Percentiles rank a stretch among this genome's conserved stretches.
Evolutionary conservation across 768 basidiomycete genomes (phyloP).

Genomic region (Dioszegia hungarica): DNA sequence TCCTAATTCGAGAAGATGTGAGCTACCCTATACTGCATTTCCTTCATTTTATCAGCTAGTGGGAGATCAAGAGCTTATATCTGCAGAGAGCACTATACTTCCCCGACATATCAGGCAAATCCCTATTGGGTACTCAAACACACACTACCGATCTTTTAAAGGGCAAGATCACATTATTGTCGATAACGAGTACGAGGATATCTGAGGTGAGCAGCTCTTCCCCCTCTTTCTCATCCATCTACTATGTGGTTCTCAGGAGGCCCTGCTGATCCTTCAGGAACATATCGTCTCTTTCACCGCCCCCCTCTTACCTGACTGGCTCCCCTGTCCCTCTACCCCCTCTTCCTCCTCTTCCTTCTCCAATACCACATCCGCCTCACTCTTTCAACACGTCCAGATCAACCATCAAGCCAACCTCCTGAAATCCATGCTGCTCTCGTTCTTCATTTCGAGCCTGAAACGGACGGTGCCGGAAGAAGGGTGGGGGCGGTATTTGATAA

Average conservation of each 20-base stretch:
- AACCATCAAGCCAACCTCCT: constrained; percentile 92
- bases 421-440: constrained; percentile 79
- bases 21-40: constrained; percentile 32
- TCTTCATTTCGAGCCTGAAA: constrained; percentile 74
- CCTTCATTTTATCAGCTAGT: background rate
- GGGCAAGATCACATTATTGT: constrained; percentile 71
- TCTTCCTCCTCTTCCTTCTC: no score
- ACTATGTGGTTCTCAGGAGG: background rate
- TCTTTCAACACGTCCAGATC: constrained; percentile 53
- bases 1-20: constrained; percentile 85
- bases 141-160: constrained; percentile 74
- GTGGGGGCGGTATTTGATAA: constrained; percentile 41
- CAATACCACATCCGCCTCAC: no score
- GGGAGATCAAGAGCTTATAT: no score
- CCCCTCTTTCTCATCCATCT: background rate
- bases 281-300: constrained; percentile 66
- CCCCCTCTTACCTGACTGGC: constrained; percentile 37
- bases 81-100: constrained; percentile 83
- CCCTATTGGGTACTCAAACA: constrained; percentile 56
- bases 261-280: constrained; percentile 54
- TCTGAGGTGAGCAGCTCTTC: constrained; percentile 64
- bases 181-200: constrained; percentile 77
- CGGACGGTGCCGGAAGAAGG: constrained; percentile 60
- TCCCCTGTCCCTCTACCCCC: constrained; percentile 8
- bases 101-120: constrained; percentile 74